Percentiles rank a stretch among this genome's conserved stretches.
Evolutionary conservation across 2,329 filamentous ascomycete species (phyloP).

Genomic region (Phaeosphaeriaceae sp.): DNA sequence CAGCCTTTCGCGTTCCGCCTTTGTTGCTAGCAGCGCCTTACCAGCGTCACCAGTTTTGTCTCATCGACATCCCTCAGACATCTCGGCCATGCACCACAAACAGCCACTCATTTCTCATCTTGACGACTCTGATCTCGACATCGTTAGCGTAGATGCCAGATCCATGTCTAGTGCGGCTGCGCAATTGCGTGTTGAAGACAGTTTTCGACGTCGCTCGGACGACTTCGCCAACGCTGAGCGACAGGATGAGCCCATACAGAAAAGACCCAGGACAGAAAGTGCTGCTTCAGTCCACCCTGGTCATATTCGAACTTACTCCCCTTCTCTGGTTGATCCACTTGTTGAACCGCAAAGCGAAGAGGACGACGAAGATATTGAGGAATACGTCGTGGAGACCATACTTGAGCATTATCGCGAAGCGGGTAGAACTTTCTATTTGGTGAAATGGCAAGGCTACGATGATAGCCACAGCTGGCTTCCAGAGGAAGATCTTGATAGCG

Average conservation of each 20-base stretch:
- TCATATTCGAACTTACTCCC: no score
- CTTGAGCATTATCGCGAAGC: constrained; percentile 30
- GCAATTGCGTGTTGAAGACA: constrained; percentile 13
- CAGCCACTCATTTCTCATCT: constrained; percentile 10
- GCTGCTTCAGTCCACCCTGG: background rate
- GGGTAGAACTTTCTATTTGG: constrained; percentile 33
- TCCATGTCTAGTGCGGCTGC: constrained; percentile 19
- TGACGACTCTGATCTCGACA: constrained; percentile 6
- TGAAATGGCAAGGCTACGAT: constrained; percentile 45
- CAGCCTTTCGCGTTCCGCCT: constrained; percentile 32
- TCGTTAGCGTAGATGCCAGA: constrained; percentile 3
- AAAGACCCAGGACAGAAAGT: constrained; percentile 24
- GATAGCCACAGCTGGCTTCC: constrained; percentile 41
- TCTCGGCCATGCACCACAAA: constrained; percentile 1
- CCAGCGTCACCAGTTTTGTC: constrained; percentile 23
- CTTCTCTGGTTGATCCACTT: background rate
- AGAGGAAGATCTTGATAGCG: constrained; percentile 34
- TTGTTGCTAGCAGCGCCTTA: constrained; percentile 42
- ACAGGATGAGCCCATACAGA: constrained; percentile 9
- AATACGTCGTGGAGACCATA: constrained; percentile 40
- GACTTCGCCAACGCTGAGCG: constrained; percentile 3
- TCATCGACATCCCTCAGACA: constrained; percentile 6
- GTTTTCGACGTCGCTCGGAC: background rate
- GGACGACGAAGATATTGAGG: constrained; percentile 20
- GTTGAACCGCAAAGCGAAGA: background rate